phyloP scores from a whole-genome alignment of 495 filamentous ascomycete genomes.

The Annulohypoxylon maeteangense region DNA sequence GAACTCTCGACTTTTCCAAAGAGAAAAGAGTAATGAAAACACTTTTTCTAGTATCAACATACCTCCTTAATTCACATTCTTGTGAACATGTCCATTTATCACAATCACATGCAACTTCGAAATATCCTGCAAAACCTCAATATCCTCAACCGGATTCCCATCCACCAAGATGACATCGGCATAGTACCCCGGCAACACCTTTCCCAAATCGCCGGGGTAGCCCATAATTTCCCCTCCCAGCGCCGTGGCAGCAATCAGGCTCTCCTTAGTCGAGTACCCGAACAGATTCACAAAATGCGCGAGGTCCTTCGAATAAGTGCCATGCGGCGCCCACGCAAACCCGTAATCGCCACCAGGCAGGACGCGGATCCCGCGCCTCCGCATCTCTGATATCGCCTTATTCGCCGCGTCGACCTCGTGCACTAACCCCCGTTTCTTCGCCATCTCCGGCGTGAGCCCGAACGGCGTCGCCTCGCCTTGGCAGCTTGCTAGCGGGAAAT shows the following conservation, averaged over 20 bases:
- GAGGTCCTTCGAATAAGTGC: slow-evolving; percentile 14
- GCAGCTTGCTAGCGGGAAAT: neutral
- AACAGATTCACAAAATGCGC: slow-evolving; percentile 10
- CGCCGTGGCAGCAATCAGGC: slow-evolving; percentile 15
- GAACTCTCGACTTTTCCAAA: too few species aligned
- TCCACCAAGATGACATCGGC: slow-evolving; percentile 22
- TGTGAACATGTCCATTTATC: slow-evolving; percentile 24
- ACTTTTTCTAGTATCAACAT: too few species aligned
- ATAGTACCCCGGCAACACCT: slow-evolving; percentile 19
- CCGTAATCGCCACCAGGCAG: slow-evolving; percentile 20
- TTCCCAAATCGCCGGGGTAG: slow-evolving; percentile 10
- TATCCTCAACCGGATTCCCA: slow-evolving; percentile 12
- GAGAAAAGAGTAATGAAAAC: too few species aligned
- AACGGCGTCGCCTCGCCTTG: neutral
- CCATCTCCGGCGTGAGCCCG: slow-evolving; percentile 12
- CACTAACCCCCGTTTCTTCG: slow-evolving; percentile 10
- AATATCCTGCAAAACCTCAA: slow-evolving; percentile 16
- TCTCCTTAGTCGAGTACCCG: slow-evolving; percentile 1
- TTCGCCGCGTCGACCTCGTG: slow-evolving; percentile 12
- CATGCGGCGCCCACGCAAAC: slow-evolving; percentile 22
- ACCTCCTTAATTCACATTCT: slow-evolving; percentile 3
- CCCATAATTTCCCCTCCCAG: slow-evolving; percentile 21
- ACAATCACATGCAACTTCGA: slow-evolving; percentile 14
- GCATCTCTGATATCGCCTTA: slow-evolving; percentile 12
- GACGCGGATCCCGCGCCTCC: slow-evolving; percentile 13